Conservation (phyloP, 2,329 filamentous ascomycete genomes). For the Exophiala dermatitidis region DNA sequence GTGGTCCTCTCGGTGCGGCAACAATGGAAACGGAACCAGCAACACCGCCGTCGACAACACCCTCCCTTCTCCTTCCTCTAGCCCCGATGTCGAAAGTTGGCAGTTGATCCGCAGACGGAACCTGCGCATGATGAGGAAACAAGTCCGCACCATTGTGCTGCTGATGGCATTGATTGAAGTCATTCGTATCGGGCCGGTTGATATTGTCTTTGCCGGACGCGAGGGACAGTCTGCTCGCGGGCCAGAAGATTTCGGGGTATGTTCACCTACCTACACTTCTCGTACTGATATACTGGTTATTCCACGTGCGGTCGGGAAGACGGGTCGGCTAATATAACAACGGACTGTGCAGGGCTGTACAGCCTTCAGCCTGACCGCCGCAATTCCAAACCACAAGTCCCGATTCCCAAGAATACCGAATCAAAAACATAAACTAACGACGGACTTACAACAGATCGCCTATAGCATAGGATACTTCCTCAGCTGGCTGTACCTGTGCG, state of each 20-base stretch:
- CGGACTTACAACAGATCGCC: constrained; percentile 13
- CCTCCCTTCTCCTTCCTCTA: constrained; percentile 13
- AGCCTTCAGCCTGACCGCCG: no score
- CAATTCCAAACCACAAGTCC: no score
- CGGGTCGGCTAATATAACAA: neutral
- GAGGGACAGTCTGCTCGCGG: constrained; percentile 19
- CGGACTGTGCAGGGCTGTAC: neutral
- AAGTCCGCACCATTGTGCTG: constrained; percentile 21
- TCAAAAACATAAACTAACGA: no score
- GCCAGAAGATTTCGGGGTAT: constrained; percentile 25
- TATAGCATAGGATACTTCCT: constrained; percentile 24
- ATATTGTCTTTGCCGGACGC: constrained; percentile 24
- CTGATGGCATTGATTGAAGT: constrained; percentile 25
- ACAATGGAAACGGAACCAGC: neutral
- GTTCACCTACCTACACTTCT: neutral
- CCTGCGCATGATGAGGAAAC: constrained; percentile 24
- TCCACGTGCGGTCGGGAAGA: neutral
- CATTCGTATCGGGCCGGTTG: constrained; percentile 21
- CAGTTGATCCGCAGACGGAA: constrained; percentile 21
- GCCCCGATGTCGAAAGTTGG: constrained; percentile 22
- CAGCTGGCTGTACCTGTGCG: constrained; percentile 25
- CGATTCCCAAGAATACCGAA: no score
- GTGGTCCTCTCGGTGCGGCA: constrained; percentile 17
- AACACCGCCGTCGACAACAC: neutral
- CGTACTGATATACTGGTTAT: no score